Percentiles rank a stretch among this genome's conserved stretches.
phyloP scores from a whole-genome alignment of 1,139 yeast species.

The Diutina sp. region DNA sequence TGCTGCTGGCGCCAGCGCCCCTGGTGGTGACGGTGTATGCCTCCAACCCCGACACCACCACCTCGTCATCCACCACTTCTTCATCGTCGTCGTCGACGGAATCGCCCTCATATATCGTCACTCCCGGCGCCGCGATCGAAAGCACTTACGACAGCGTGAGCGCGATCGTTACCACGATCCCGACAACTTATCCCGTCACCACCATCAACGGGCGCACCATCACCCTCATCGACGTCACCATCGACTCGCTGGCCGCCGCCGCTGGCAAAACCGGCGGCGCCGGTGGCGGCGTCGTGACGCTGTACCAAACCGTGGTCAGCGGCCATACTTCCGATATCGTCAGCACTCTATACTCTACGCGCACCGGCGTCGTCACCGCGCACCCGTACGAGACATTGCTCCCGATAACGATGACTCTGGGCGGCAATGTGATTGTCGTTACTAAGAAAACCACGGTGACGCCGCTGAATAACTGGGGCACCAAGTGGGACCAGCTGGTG shows the following conservation, averaged over 20 bases:
- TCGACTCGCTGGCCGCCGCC: constrained; percentile 1
- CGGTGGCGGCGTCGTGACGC: neutral
- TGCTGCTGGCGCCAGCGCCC: neutral
- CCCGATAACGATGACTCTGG: neutral
- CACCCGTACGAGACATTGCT: neutral
- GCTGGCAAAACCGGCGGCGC: neutral
- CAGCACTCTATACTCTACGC: neutral
- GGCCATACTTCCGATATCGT: neutral
- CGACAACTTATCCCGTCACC: neutral
- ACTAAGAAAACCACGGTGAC: constrained; percentile 2
- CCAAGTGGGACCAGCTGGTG: neutral
- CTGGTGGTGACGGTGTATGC: constrained; percentile 1
- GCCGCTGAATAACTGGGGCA: constrained; percentile 1
- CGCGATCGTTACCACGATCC: neutral
- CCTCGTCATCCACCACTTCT: neutral
- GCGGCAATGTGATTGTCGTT: neutral
- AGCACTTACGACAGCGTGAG: neutral
- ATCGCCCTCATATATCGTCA: neutral
- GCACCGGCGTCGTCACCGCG: neutral
- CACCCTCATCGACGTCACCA: neutral
- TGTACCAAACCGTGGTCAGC: neutral
- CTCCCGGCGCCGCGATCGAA: neutral
- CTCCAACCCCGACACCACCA: neutral
- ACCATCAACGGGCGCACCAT: constrained; percentile 1
- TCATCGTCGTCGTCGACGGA: neutral